Conservation (phyloP, 331 rosid species). For the Erythrophleum ivorense region DNA sequence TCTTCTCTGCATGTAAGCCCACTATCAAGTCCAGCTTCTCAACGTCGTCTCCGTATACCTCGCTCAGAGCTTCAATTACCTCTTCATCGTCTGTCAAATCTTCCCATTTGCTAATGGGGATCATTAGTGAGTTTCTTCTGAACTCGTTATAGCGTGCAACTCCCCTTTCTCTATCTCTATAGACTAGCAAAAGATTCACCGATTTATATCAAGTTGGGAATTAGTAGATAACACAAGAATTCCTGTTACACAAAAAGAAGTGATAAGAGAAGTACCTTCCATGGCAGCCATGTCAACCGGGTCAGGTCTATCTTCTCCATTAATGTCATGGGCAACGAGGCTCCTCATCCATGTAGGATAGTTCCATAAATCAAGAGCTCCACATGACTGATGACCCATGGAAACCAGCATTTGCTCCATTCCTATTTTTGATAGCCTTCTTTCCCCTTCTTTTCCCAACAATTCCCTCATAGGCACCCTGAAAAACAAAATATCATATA, state of each 20-base stretch:
- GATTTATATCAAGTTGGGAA: not conserved
- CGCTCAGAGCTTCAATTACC: conserved; percentile 51
- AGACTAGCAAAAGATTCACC: conserved; percentile 45
- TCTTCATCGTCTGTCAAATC: conserved; percentile 69
- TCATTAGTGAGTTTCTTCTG: conserved; percentile 66
- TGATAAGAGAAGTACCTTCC: conserved; percentile 55
- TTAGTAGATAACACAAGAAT: not conserved
- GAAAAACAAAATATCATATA: conserved; percentile 23
- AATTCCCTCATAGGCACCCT: conserved; percentile 72
- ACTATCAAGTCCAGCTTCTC: conserved; percentile 77
- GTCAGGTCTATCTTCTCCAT: conserved; percentile 79
- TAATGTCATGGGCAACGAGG: conserved; percentile 66
- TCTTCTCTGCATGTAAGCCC: conserved; percentile 76
- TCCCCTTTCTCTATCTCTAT: conserved; percentile 82
- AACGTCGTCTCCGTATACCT: conserved; percentile 77
- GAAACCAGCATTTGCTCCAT: conserved; percentile 66
- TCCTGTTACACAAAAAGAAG: not conserved
- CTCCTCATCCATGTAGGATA: conserved; percentile 77
- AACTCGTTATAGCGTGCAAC: conserved; percentile 76
- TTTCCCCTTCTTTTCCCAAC: conserved; percentile 73
- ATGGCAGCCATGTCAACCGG: conserved; percentile 74
- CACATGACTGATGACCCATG: conserved; percentile 80
- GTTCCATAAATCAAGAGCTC: conserved; percentile 70
- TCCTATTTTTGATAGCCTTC: conserved; percentile 59
- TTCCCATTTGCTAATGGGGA: conserved; percentile 76